phyloP scores from a whole-genome alignment of 2,329 filamentous ascomycete species.

The Cytospora chrysosperma region DNA sequence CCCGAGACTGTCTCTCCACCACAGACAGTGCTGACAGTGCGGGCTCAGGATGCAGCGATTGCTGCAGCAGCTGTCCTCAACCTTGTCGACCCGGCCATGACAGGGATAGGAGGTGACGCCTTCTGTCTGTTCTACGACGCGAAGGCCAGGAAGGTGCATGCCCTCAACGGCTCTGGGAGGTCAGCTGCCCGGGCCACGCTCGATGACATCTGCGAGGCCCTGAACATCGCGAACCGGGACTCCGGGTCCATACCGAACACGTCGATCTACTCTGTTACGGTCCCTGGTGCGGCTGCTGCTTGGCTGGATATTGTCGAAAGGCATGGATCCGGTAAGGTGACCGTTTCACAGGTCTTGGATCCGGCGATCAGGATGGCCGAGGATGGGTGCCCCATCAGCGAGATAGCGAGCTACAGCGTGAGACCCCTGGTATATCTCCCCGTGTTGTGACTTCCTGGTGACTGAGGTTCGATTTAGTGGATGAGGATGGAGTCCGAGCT shows the following conservation, averaged over 20 bases:
- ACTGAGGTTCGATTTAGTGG: slow-evolving; percentile 26
- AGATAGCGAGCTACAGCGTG: slow-evolving; percentile 68
- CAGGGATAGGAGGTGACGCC: slow-evolving; percentile 92
- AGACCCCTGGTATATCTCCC: slow-evolving; percentile 63
- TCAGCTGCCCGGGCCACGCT: slow-evolving; percentile 68
- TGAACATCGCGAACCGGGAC: slow-evolving; percentile 61
- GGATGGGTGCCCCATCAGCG: slow-evolving; percentile 53
- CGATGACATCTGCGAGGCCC: slow-evolving; percentile 65
- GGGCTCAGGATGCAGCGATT: slow-evolving; percentile 77
- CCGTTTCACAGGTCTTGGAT: background rate
- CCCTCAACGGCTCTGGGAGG: slow-evolving; percentile 89
- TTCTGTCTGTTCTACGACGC: slow-evolving; percentile 90
- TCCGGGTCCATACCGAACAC: slow-evolving; percentile 64
- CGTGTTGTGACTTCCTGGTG: background rate
- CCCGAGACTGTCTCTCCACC: background rate
- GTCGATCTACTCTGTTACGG: slow-evolving; percentile 76
- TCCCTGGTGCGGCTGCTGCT: slow-evolving; percentile 50
- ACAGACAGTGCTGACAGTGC: slow-evolving; percentile 15
- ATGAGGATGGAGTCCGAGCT: slow-evolving; percentile 27
- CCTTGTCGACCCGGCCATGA: slow-evolving; percentile 84
- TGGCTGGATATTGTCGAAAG: slow-evolving; percentile 20
- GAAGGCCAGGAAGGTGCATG: slow-evolving; percentile 73
- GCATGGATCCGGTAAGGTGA: slow-evolving; percentile 10
- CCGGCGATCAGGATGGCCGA: slow-evolving; percentile 20
- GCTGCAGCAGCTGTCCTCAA: slow-evolving; percentile 87